Evolutionary conservation across 371 early-diverging fungal species (phyloP).

Genomic region (Mucor racemosus): DNA sequence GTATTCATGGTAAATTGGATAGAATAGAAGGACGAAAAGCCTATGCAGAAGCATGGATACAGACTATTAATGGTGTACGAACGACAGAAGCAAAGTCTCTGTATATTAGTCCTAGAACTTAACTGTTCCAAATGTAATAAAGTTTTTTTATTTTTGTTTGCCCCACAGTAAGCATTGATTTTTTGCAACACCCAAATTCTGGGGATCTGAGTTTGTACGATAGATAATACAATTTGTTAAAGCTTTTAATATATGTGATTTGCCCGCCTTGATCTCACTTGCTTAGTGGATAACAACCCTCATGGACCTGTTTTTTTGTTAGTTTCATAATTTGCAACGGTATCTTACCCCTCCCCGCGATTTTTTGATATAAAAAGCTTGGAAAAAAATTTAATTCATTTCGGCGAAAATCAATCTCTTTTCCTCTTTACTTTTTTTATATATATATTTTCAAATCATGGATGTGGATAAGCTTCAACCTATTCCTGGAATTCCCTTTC

Average conservation of each 20-base stretch:
- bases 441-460: slow-evolving; percentile 2
- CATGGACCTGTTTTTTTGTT: no score
- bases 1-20: slow-evolving; percentile 57
- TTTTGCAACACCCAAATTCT: slow-evolving; percentile 20
- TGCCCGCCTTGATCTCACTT: not conserved
- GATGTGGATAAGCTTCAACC: slow-evolving; percentile 39
- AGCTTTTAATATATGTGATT: not conserved
- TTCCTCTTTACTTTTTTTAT: slow-evolving; percentile 7
- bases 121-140: not conserved
- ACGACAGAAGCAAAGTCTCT: slow-evolving; percentile 37
- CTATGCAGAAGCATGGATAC: slow-evolving; percentile 66
- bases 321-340: not conserved
- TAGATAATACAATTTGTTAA: slow-evolving; percentile 1
- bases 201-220: slow-evolving; percentile 21
- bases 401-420: not conserved
- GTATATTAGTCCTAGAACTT: slow-evolving; percentile 36
- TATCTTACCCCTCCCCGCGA: slow-evolving; percentile 2
- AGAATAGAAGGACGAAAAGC: slow-evolving; percentile 78
- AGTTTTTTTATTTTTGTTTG: not conserved
- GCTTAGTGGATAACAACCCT: not conserved
- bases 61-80: slow-evolving; percentile 52
- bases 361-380: slow-evolving; percentile 3
- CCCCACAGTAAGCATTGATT: not conserved
- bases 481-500: slow-evolving; percentile 62
- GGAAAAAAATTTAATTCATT: not conserved